Base-by-base conservation (phyloP, 345 rosid genomes). In the Lepidium sativum region DNA sequence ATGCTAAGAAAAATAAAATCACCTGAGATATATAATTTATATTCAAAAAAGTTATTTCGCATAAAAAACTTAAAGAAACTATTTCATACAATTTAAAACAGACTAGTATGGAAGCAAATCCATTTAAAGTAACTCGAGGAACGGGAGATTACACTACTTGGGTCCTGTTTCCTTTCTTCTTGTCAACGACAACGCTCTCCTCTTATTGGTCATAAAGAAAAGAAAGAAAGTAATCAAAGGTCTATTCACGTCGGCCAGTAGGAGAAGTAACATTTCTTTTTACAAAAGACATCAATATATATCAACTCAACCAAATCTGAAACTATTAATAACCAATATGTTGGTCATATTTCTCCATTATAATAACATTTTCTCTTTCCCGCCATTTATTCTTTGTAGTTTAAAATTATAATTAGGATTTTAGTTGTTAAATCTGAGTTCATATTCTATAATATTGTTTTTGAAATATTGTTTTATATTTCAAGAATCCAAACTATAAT, bases 151-250 rank as follows among this genome's bases (percentile, higher is more conserved):
- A 20, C 2, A 1, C 2, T 20, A 23, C 3, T 23, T 23, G 25
- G 29, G 29, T 25, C 5, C 5, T 25, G 29, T 5, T 25, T 9
- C 38, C 34, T 57, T 48, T 48, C 23, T n/a, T 55, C 21, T 48
- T 56, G 58, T 58, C 65, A 58, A 68, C 65, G 57, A 32, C 65
- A 68, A 49, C n/a, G 4, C 18, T 33, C 27, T 43, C 29, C 49
- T 58, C 27, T 29, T 16, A 58, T 49, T 49, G 10, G 65, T 39
- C 58, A 21, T 15, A 67, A 67, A 17, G 8, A 29, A 67, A 42
- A 33, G 14, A 42, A 32, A 54, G 29, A 7, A 50, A 25, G 20
- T 18, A n/a, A 14, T 18, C 6, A 68, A 15, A 58, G 38, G 16
- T 47, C 15, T 57, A 27, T 14, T 58, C 51, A 40, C 52, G 66